These are phyloP conservation scores for Nakazawaea holstii DNA, from an alignment of 805 yeast species.

Conservation along the genomic window DNA sequence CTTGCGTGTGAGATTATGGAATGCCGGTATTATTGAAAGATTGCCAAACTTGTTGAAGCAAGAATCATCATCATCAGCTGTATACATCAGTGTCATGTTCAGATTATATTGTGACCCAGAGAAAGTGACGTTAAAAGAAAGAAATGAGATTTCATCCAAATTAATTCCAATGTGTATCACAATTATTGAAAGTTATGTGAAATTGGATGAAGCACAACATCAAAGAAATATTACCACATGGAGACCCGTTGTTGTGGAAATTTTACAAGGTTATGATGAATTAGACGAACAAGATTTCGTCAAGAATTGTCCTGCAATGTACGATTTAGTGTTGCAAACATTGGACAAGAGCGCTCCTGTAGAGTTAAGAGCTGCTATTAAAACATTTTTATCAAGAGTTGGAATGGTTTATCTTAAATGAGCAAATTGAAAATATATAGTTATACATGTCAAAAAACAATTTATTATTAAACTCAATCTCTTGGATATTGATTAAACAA, in stretches of 20 bases:
- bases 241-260: slow-evolving; percentile 90
- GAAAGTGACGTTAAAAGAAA: slow-evolving; percentile 40
- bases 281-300: slow-evolving; percentile 70
- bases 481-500: no score
- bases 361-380: slow-evolving; percentile 58
- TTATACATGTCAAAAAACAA: background rate
- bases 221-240: slow-evolving; percentile 76
- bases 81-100: slow-evolving; percentile 75
- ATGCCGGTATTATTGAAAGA: slow-evolving; percentile 87
- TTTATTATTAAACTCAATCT: no score
- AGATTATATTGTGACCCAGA: slow-evolving; percentile 66
- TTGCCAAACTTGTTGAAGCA: slow-evolving; percentile 89
- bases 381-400: slow-evolving; percentile 49
- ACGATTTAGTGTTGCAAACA: slow-evolving; percentile 50
- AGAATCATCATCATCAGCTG: slow-evolving; percentile 87
- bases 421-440: background rate
- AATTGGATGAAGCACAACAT: slow-evolving; percentile 73
- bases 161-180: slow-evolving; percentile 65
- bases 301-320: slow-evolving; percentile 53
- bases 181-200: slow-evolving; percentile 64
- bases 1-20: slow-evolving; percentile 81
- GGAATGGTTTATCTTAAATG: slow-evolving; percentile 32
- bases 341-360: slow-evolving; percentile 56
- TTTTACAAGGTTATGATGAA: slow-evolving; percentile 74
- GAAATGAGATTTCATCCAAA: slow-evolving; percentile 45